These are phyloP conservation scores for Stephanodiscus minutulus DNA, from an alignment of 108 stramenopile species.

Conservation along the genomic window DNA sequence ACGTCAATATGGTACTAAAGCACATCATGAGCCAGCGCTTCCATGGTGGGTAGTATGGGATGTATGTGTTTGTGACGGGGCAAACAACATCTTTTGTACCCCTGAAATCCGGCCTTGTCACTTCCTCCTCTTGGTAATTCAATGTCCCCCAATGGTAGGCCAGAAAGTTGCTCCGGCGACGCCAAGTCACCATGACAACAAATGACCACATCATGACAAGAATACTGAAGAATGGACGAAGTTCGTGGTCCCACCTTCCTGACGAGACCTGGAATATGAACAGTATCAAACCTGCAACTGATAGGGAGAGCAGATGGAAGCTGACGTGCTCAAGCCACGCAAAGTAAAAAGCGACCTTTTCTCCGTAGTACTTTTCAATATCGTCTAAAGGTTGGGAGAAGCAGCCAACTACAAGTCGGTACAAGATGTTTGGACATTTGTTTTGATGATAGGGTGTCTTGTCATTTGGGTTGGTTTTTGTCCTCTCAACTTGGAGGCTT, in stretches of 20 bases:
- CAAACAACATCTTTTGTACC: conserved; percentile 66
- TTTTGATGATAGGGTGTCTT: conserved; percentile 5
- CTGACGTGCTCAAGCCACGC: conserved; percentile 96
- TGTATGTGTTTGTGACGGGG: conserved; percentile 80
- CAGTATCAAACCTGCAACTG: conserved; percentile 73
- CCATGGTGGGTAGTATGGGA: conserved; percentile 84
- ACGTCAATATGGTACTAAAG: conserved; percentile 82
- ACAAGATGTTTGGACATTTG: conserved; percentile 56
- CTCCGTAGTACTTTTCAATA: conserved; percentile 97
- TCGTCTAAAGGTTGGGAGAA: conserved; percentile 91
- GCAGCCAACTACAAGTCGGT: conserved; percentile 74
- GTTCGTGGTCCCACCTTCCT: conserved; percentile 73
- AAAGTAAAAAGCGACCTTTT: conserved; percentile 97
- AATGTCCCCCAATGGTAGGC: conserved; percentile 92
- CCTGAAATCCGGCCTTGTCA: conserved; percentile 89
- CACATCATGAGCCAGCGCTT: conserved; percentile 81
- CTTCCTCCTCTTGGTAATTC: conserved; percentile 92
- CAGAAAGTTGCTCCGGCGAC: conserved; percentile 75
- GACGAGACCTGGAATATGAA: conserved; percentile 64
- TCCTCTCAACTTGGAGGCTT: conserved; percentile 31
- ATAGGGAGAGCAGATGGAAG: conserved; percentile 72
- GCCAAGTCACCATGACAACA: conserved; percentile 91
- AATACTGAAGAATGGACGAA: conserved; percentile 70
- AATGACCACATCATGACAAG: conserved; percentile 94
- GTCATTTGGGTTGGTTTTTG: neutral